Evolutionary conservation across 148 eudicot species (phyloP), one percentile per base, ranked within the genome.

Genomic region (Nepenthes mirabilis): DNA sequence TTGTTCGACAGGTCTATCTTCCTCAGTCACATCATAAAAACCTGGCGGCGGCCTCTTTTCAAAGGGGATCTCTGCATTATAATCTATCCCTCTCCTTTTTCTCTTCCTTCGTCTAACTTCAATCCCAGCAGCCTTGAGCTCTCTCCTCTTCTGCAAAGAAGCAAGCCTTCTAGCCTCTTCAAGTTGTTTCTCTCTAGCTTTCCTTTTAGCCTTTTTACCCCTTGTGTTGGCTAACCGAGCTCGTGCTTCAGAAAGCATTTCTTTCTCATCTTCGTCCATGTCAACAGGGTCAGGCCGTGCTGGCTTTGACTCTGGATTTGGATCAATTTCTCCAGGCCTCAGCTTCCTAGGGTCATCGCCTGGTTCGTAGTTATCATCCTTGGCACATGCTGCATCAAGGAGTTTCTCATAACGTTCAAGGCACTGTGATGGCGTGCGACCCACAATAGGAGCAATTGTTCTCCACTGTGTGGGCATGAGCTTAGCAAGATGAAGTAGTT

Each of bases 401-500:
- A 93, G 91, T 68, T 89, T 93, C 67, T 93, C 99, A 71, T 86
- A 93, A 5, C 99, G 88, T 61, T 93, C 97, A 65, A 93, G 90
- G 74, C 99, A 93, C 70, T 93, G 99, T 9, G 99, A 93, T 55
- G 99, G 99, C 43, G 99, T 93, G 70, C 99, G 99, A 12, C 99
- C 99, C 52, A 93, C 99, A 53, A 93, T 89, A 9, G 99, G 99
- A 23, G 99, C 97, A 65, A 93, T 89, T 1, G 99, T 93, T 61
- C 99, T 81, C 99, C 99, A 93, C 59, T 93, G 99, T 2, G 99
- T 89, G 14, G 99, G 99, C 99, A 93, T 93, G 53, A 93, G 99
- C 75, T 94, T 94, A 3, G 99, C 95, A 62, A 89, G 87, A 78
- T 89, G 99, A 58, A 94, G 85, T 64, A 94, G 74, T 73, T 84